These are phyloP conservation scores for Mucor racemosus DNA, from an alignment of 371 early-diverging fungal genomes.

Conservation along the genomic window DNA sequence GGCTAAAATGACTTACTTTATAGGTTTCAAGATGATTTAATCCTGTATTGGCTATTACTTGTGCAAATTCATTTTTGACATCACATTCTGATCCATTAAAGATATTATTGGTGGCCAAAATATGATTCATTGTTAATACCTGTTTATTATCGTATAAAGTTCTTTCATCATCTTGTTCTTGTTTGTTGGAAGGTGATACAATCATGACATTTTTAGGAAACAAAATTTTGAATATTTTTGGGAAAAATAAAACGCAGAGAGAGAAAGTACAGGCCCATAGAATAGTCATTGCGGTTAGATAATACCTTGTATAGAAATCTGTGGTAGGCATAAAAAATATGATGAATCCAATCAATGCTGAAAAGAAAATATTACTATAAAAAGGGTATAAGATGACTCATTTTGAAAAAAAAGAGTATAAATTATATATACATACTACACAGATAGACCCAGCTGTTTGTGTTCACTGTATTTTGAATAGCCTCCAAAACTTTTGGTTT, in stretches of 20 bases:
- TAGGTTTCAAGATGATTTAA: slow-evolving; percentile 18
- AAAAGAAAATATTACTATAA: slow-evolving; percentile 58
- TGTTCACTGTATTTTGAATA: slow-evolving; percentile 60
- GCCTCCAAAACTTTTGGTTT: slow-evolving; percentile 48
- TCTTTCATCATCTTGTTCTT: not conserved
- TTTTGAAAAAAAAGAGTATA: not conserved
- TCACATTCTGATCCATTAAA: not conserved
- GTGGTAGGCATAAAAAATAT: slow-evolving; percentile 49
- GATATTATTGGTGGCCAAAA: not conserved
- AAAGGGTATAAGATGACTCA: not conserved
- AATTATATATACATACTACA: slow-evolving; percentile 52
- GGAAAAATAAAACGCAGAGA: slow-evolving; percentile 52
- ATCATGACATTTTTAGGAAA: not conserved
- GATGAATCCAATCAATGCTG: slow-evolving; percentile 53
- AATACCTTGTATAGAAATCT: slow-evolving; percentile 55
- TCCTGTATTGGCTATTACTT: not conserved
- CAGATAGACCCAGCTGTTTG: slow-evolving; percentile 57
- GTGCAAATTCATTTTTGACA: not conserved
- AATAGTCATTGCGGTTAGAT: slow-evolving; percentile 51
- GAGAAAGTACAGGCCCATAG: slow-evolving; percentile 59
- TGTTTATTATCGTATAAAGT: not conserved
- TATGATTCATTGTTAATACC: not conserved
- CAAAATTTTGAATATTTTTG: slow-evolving; percentile 46
- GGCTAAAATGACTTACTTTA: slow-evolving; percentile 7
- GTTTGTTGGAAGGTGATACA: not conserved